Percentiles rank a stretch among this genome's conserved stretches.
These are phyloP conservation scores for Galeopsis tetrahit DNA, from an alignment of 257 asterid species.

Conservation along the genomic window DNA sequence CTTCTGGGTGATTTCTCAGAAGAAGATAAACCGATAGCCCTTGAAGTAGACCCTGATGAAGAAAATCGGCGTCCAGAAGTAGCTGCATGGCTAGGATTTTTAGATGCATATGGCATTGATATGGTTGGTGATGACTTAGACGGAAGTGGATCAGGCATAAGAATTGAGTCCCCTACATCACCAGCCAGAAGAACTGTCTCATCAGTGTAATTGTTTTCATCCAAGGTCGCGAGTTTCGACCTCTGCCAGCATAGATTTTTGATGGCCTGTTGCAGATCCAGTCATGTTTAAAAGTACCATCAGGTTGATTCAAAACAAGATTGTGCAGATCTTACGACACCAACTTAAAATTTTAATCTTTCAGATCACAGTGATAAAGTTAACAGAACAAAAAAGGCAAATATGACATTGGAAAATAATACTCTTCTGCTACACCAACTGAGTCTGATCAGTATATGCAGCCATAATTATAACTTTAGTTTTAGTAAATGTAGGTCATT, in stretches of 20 bases:
- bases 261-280: constrained; percentile 63
- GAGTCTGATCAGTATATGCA: constrained; percentile 11
- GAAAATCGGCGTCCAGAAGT: constrained; percentile 56
- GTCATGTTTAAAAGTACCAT: constrained; percentile 28
- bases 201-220: constrained; percentile 69
- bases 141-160: constrained; percentile 97
- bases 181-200: constrained; percentile 79
- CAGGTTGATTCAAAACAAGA: background rate
- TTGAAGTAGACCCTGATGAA: constrained; percentile 49
- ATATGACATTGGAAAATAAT: background rate
- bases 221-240: constrained; percentile 66
- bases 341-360: background rate
- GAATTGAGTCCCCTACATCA: constrained; percentile 73
- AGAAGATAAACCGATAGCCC: constrained; percentile 47
- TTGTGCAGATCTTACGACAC: background rate
- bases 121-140: constrained; percentile 61
- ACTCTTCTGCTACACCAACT: constrained; percentile 10
- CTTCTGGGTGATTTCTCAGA: constrained; percentile 66
- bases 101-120: constrained; percentile 60
- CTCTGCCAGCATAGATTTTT: constrained; percentile 93
- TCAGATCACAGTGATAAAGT: background rate
- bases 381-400: background rate
- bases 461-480: background rate
- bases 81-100: constrained; percentile 57
- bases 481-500: too few species aligned